Evolutionary conservation across 2,329 filamentous ascomycete species (phyloP).

Genomic region (Blastomyces parvus): DNA sequence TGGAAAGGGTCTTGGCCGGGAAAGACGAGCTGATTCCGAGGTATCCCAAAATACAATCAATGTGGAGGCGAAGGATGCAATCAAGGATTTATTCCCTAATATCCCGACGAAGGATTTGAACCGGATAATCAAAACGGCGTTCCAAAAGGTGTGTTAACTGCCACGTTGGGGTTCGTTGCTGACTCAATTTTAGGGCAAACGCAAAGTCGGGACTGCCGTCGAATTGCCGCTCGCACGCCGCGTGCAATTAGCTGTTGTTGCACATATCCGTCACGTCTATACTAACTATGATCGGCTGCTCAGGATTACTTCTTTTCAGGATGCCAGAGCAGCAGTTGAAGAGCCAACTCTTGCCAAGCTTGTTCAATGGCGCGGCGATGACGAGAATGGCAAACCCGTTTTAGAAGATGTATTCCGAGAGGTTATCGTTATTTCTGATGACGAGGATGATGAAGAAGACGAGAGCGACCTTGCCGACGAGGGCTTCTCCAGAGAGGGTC

Average conservation of each 20-base stretch:
- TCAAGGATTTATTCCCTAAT: conserved; percentile 54
- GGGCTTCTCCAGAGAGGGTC: conserved; percentile 18
- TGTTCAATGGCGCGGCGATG: conserved; percentile 54
- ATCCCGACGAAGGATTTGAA: conserved; percentile 51
- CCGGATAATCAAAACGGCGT: conserved; percentile 51
- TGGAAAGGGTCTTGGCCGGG: conserved; percentile 1
- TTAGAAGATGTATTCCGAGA: conserved; percentile 55
- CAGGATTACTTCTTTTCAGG: conserved; percentile 43
- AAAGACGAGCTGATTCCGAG: conserved; percentile 23
- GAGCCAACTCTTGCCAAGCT: conserved; percentile 47
- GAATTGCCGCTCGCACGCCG: conserved; percentile 47
- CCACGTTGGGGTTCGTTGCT: conserved; percentile 15
- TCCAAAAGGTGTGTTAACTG: conserved; percentile 43
- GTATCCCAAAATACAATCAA: conserved; percentile 40
- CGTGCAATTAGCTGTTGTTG: conserved; percentile 52
- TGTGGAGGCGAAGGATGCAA: conserved; percentile 48
- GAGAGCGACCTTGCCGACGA: conserved; percentile 27
- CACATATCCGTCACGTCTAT: conserved; percentile 53
- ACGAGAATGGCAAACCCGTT: conserved; percentile 43
- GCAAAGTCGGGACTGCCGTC: conserved; percentile 49
- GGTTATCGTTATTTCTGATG: conserved; percentile 55
- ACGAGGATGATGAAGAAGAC: conserved; percentile 43
- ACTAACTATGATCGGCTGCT: conserved; percentile 54
- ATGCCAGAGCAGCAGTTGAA: conserved; percentile 48
- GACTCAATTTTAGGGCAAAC: conserved; percentile 37